Base-by-base conservation (phyloP, 345 rosid species). In the Aethionema arabicum region DNA sequence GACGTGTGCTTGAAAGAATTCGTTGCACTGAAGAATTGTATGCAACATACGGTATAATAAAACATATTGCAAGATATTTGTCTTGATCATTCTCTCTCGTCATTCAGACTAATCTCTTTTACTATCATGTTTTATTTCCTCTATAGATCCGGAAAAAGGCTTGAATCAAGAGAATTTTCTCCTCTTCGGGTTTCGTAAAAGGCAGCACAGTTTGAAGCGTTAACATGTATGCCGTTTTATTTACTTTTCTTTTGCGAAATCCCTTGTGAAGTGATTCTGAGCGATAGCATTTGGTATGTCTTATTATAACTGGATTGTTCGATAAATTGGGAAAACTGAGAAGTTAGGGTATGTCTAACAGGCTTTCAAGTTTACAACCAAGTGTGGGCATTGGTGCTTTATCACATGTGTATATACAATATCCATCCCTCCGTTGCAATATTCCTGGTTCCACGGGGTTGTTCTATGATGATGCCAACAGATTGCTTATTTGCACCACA, bases 1-100 rank as follows among this genome's bases (percentile, higher is more conserved):
- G 85, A 90, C 56, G 81, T 86, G 79, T 95, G 99, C 69, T 69
- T 86, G 83, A 90, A 90, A 81, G 85, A 95, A 74, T 95, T 95
- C 83, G 82, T 95, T 67, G 75, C 74, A 6, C 68, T 90, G 15
- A 88, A 80, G 74, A 85, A 51, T 59, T 95, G 99, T 83, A 90
- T 90, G 99, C 95, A 85, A 65, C 83, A 80, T 74, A 80, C 80
- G 85, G 99, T 95, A 90, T 63, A 42, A 35, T 70, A 43, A 8
- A 66, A 11, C n/a, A 56, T 40, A 2, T 63, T 5, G 4, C 60
- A 42, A 36, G 35, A 42, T 9, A 6, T 16, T 30, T 41, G 15
- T 35, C 48, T 41, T 42, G 11, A 14, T 39, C 13, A 39, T 48
- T 21, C 13, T 6, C 16, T 47, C 39, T 39, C 51, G 7, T 55